Percentiles rank a stretch among this genome's conserved stretches.
Evolutionary conservation across 305 asterid genomes (phyloP).

Genomic region (Rubia tinctorum): DNA sequence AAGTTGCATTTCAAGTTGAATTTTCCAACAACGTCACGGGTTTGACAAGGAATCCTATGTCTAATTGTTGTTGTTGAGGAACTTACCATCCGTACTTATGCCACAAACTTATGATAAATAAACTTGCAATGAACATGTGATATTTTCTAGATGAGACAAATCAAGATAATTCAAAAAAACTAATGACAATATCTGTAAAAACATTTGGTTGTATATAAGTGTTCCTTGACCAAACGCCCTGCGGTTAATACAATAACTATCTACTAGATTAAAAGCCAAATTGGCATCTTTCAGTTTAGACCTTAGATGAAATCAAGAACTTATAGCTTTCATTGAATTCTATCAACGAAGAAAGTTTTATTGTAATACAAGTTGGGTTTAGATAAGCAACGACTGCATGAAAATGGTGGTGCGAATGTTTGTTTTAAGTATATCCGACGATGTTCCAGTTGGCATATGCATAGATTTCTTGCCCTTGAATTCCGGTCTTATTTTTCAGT

Average conservation of each 20-base stretch:
- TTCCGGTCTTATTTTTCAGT: conserved; percentile 35
- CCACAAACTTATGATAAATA: conserved; percentile 62
- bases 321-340: conserved; percentile 13
- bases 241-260: conserved; percentile 19
- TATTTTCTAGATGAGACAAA: too few species aligned
- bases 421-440: too few species aligned
- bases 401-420: too few species aligned
- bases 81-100: conserved; percentile 10
- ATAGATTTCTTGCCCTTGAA: too few species aligned
- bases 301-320: conserved; percentile 31
- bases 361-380: conserved; percentile 50
- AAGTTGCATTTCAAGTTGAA: too few species aligned
- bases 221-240: conserved; percentile 29
- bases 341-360: conserved; percentile 24
- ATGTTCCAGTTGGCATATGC: too few species aligned
- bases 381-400: conserved; percentile 10
- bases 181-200: too few species aligned
- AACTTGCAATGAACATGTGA: too few species aligned
- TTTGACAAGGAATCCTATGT: too few species aligned
- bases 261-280: conserved; percentile 3
- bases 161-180: too few species aligned
- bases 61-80: too few species aligned
- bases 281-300: conserved; percentile 20
- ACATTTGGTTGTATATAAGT: background rate
- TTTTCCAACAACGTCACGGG: too few species aligned